A percentile compares a stretch with the other conserved stretches of the same genome.
Evolutionary conservation across 179 eudicot species (phyloP).

Genomic region (Amaranthus tricolor): DNA sequence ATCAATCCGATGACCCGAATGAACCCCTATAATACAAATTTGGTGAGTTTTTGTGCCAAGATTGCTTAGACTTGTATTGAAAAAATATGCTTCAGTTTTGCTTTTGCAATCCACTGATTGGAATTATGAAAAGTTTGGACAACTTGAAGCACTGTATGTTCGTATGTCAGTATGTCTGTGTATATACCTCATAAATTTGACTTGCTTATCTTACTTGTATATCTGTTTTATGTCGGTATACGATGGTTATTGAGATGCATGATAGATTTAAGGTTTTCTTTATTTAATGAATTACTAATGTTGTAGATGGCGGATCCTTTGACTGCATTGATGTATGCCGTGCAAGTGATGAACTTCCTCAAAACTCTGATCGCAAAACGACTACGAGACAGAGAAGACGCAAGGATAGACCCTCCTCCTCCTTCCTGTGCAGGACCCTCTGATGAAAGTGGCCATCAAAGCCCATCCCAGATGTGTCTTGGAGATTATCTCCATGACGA

Average conservation of each 20-base stretch:
- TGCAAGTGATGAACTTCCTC: constrained; percentile 63
- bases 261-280: background rate
- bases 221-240: background rate
- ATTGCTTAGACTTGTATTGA: too few species aligned
- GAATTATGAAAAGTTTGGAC: too few species aligned
- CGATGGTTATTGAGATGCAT: background rate
- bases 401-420: constrained; percentile 29
- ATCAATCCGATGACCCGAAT: too few species aligned
- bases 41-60: too few species aligned
- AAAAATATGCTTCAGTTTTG: too few species aligned
- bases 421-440: constrained; percentile 40
- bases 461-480: constrained; percentile 43
- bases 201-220: too few species aligned
- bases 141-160: too few species aligned
- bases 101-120: too few species aligned
- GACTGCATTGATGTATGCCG: constrained; percentile 64
- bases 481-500: constrained; percentile 30
- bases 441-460: constrained; percentile 47
- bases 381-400: constrained; percentile 44
- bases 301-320: constrained; percentile 60
- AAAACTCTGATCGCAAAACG: constrained; percentile 49
- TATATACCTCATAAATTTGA: too few species aligned
- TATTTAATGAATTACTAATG: background rate
- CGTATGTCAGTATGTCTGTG: too few species aligned
- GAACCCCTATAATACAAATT: too few species aligned